Evolutionary conservation across 768 basidiomycete species (phyloP).

Genomic region (Tricholoma sp.): DNA sequence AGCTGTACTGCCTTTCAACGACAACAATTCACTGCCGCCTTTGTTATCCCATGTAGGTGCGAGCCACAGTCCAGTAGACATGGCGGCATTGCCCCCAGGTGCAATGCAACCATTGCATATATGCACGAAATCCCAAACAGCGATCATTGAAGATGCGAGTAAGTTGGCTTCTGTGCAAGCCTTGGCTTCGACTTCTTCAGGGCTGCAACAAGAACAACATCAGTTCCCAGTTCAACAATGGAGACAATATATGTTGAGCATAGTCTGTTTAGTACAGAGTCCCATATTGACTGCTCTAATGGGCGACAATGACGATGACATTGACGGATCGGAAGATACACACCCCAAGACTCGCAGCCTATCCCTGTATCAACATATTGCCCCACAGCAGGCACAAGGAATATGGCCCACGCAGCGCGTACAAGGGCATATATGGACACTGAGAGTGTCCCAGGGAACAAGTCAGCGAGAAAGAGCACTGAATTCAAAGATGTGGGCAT

Average conservation of each 20-base stretch:
- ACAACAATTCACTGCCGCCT: conserved; percentile 43
- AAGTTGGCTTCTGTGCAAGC: conserved; percentile 29
- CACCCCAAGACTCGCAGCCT: conserved; percentile 57
- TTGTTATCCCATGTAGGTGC: no score
- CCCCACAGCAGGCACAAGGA: no score
- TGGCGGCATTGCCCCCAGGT: conserved; percentile 44
- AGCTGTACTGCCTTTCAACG: conserved; percentile 19
- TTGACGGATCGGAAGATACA: conserved; percentile 32
- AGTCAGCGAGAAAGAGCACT: no score
- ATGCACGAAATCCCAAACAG: no score
- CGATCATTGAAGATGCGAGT: no score
- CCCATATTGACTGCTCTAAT: conserved; percentile 12
- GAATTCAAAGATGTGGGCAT: no score
- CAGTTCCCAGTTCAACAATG: no score
- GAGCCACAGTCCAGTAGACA: conserved; percentile 28
- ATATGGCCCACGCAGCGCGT: no score
- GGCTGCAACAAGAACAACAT: conserved; percentile 5
- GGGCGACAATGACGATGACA: conserved; percentile 32
- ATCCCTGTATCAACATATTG: no score
- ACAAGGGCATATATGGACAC: no score
- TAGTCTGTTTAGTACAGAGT: conserved; percentile 15
- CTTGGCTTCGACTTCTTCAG: conserved; percentile 3
- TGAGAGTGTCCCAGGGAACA: no score
- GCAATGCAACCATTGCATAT: conserved; percentile 66
- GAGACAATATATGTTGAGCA: conserved; percentile 16